Evolutionary conservation across 306 rosid species (phyloP).

Genomic region (Malus orientalis): DNA sequence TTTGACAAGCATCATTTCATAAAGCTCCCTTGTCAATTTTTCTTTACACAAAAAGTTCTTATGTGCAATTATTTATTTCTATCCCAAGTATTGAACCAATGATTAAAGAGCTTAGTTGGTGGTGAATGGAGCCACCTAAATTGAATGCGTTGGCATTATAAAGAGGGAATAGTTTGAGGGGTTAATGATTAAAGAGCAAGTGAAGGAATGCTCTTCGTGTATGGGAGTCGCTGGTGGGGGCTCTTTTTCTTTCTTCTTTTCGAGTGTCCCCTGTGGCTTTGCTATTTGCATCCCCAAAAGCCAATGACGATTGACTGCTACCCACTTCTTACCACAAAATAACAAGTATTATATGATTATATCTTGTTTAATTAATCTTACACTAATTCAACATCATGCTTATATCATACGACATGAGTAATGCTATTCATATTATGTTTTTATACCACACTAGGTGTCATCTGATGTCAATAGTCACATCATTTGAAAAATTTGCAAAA

Average conservation of each 20-base stretch:
- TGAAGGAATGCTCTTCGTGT: not conserved
- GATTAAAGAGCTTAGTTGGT: conserved; percentile 21
- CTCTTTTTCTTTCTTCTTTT: conserved; percentile 2
- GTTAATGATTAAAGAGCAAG: conserved; percentile 33
- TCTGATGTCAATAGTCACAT: too few relatives aligned
- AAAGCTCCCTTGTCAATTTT: not conserved
- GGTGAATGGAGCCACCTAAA: conserved; percentile 14
- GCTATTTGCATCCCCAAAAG: not conserved
- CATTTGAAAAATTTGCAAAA: too few relatives aligned
- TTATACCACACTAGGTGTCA: too few relatives aligned
- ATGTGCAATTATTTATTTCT: not conserved
- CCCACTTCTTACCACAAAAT: conserved; percentile 1
- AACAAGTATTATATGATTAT: not conserved
- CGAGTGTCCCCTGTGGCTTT: conserved; percentile 4
- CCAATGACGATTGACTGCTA: conserved; percentile 4
- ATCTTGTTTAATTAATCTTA: not conserved
- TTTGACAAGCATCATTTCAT: too few relatives aligned
- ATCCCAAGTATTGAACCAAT: conserved; percentile 11
- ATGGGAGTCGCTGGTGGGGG: conserved; percentile 21
- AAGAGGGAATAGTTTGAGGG: conserved; percentile 14
- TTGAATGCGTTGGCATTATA: conserved; percentile 19
- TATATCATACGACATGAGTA: not conserved
- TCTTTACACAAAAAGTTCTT: not conserved
- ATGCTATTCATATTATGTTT: too few relatives aligned
- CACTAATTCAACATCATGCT: not conserved